Base-by-base conservation (phyloP, 441 rosid species). In the California macrophylla region DNA sequence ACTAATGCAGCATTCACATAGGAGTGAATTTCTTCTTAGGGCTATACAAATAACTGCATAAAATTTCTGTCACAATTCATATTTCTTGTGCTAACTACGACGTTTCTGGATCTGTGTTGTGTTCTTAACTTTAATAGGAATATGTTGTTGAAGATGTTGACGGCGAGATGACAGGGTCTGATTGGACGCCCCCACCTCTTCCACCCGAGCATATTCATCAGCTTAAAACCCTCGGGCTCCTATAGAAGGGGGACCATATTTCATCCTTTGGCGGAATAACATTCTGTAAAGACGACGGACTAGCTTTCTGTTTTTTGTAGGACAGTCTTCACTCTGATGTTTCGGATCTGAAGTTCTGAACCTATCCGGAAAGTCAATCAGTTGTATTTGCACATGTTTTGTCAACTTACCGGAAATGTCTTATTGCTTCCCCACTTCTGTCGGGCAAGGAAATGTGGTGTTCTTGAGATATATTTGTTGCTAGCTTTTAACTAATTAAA, bases 121-220 rank as follows among this genome's bases (percentile, higher is more conserved):
- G 38, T 24, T 66, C 3, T 40, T 24, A 25, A 23, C 29, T 20
- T 25, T 67, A 23, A 16, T 74, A 92, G 98, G 99, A 95, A 75
- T 95, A 95, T 72, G 98, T 92, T 32, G 99, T 95, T 4, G 98
- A 95, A 85, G 99, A 95, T 80, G 96, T 90, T 25, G 99, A 95
- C 71, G 97, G 89, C 0, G 98, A 95, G 75, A 84, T 82, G 82
- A 86, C 74, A 4, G 96, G 89, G 68, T 85, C 93, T 12, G 97
- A 95, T 40, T 95, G 99, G 98, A 79, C 89, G 47, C 92, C 99
- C 18, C 95, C 92, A 4, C 85, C 87, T 78, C 89, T 95, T 58
- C 96, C 99, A 4, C 61, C 88, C 0, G 97, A 95, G 79, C 99
- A 92, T 64, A 45, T 95, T 61, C 98, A 90, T 77, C 99, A 90